Evolutionary conservation across 2,329 filamentous ascomycete genomes (phyloP), one percentile per base, ranked within the genome.

Genomic region (Raffaelea deltoideospora): DNA sequence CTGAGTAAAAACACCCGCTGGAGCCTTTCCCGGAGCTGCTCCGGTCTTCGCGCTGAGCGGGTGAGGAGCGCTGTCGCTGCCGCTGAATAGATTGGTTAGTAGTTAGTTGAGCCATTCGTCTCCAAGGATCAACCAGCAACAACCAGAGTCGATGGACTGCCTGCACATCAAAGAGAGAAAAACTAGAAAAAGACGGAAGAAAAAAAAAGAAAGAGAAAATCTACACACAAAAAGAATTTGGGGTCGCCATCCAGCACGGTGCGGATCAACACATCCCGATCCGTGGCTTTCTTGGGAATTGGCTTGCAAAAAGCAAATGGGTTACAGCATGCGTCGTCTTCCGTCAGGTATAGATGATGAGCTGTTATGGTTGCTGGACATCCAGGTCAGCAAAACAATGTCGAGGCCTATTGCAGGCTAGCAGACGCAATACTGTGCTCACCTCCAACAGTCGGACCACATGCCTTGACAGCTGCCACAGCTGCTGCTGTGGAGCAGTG

Each of bases 401-500:
- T 10, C 10, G 10, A 35, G 53, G n/a, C n/a, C n/a, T n/a, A n/a
- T 37, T 57, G 60, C 22, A 27, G 18, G 22, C 18, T 9, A 27
- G 7, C n/a, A n/a, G 10, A 8, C 14, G 10, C 5, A 11, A 11
- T 4, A 24, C 34, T n/a, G n/a, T n/a, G n/a, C n/a, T 14, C 27
- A 39, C 65, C 67, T 0, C 71, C 79, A 19, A 95, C 88, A 3
- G 72, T 81, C 15, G 77, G 70, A 0, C 85, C 84, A 50, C 85
- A 92, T 13, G 71, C 63, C 45, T 70, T 68, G 26, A 95, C 87
- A 1, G 84, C 77, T 43, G 80, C 72, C 5, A 94, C 65, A 0
- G 86, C 87, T 1, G 80, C 83, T 1, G 75, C 76, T 1, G 85
- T 92, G 10, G 85, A 87, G 64, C 84, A 92, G 60, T 95, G 87